phyloP scores from a whole-genome alignment of 2,329 filamentous ascomycete genomes.

The Dothistroma pini region DNA sequence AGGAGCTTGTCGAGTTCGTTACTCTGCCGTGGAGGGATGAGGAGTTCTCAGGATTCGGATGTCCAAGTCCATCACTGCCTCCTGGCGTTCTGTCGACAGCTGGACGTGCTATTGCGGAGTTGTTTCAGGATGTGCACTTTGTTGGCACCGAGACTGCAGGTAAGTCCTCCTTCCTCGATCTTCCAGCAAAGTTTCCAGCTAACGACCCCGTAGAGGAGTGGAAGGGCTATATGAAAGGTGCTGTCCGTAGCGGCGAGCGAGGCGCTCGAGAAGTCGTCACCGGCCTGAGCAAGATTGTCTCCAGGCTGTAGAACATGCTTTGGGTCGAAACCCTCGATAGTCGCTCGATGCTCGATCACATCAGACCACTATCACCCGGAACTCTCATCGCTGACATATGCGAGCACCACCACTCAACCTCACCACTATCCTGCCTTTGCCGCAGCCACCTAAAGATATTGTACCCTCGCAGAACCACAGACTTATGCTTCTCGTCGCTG shows the following conservation, averaged over 20 bases:
- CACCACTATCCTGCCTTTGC: not conserved
- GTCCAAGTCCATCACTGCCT: constrained; percentile 20
- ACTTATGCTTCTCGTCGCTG: not conserved
- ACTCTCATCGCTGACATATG: not conserved
- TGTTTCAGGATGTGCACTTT: constrained; percentile 46
- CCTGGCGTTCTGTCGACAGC: constrained; percentile 19
- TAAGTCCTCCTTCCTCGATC: not conserved
- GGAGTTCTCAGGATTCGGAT: constrained; percentile 22
- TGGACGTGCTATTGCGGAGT: constrained; percentile 15
- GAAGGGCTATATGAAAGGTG: constrained; percentile 58
- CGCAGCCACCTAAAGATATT: not conserved
- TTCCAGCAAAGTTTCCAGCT: not conserved
- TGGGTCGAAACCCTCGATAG: no score
- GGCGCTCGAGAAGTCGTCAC: constrained; percentile 45
- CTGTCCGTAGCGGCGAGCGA: constrained; percentile 47
- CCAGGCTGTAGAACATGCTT: constrained; percentile 10
- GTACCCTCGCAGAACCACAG: not conserved
- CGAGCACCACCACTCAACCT: not conserved
- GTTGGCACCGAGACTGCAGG: constrained; percentile 51
- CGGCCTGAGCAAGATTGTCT: constrained; percentile 9
- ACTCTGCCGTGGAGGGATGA: constrained; percentile 32
- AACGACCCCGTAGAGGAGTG: constrained; percentile 37
- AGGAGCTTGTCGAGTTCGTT: constrained; percentile 25
- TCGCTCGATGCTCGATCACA: not conserved
- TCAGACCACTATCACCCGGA: not conserved